These are phyloP conservation scores for Petasospora fabianii DNA, from an alignment of 1,139 yeast species.

Conservation along the genomic window DNA sequence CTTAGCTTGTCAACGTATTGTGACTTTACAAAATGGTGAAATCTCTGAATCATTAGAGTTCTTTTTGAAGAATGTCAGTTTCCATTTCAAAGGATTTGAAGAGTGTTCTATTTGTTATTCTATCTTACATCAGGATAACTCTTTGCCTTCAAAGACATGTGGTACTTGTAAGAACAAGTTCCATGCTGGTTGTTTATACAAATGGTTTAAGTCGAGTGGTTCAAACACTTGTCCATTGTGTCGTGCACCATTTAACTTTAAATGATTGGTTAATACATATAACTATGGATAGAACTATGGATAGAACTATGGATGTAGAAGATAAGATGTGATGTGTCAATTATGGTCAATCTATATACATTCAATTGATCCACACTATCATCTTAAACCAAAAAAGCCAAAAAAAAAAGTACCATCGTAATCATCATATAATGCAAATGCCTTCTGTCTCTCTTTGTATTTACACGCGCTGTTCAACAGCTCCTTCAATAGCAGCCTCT, in stretches of 20 bases:
- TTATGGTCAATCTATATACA: too few species aligned
- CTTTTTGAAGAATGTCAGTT: slow-evolving; percentile 72
- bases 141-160: slow-evolving; percentile 86
- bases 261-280: slow-evolving; percentile 8
- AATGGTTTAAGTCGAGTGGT: slow-evolving; percentile 96
- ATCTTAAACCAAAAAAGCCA: too few species aligned
- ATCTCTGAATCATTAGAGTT: slow-evolving; percentile 78
- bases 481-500: slow-evolving; percentile 1
- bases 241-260: slow-evolving; percentile 39
- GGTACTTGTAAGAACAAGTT: slow-evolving; percentile 88
- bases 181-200: slow-evolving; percentile 95
- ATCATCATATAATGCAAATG: too few species aligned
- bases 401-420: too few species aligned
- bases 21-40: slow-evolving; percentile 70
- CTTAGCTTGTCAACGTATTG: slow-evolving; percentile 80
- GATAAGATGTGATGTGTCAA: too few species aligned
- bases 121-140: slow-evolving; percentile 77
- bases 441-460: not conserved
- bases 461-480: slow-evolving; percentile 9
- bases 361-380: too few species aligned
- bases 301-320: too few species aligned
- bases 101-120: slow-evolving; percentile 97
- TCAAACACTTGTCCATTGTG: slow-evolving; percentile 93
- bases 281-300: too few species aligned
- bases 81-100: slow-evolving; percentile 88